Evolutionary conservation across 2,329 filamentous ascomycete species (phyloP), one percentile per base, ranked within the genome.

Genomic region (Parastagonospora avenae): DNA sequence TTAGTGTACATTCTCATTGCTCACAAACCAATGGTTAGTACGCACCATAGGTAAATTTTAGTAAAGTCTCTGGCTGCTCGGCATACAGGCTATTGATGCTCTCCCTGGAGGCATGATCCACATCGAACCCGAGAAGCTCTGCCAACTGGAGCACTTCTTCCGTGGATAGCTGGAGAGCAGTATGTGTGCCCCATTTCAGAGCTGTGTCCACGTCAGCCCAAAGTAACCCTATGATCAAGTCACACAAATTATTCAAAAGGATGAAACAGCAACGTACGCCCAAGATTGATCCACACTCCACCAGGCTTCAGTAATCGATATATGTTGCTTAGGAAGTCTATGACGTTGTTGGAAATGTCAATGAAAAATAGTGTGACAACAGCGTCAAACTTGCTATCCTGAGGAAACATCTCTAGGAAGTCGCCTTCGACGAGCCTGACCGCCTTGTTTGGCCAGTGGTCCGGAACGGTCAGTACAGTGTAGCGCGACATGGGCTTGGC

Each of bases 141-240:
- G 41, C 47, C 33, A 49, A 32, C 32, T 49, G 33, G 39, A 49
- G 47, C 32, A 49, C 41, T 44, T 49, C 47, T 12, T 49, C 47
- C 14, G 47, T 40, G 15, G 41, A 49, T 33, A 49, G 47, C 47
- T 49, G 47, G 32, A 49, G 47, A 40, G 39, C 47, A 27, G 47
- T 49, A 14, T 49, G 47, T 27, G 47, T 49, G 19, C 47, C 47
- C 47, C 47, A 49, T 44, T 49, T 49, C 39, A 49, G 47, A 31
- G 47, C 47, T 49, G 47, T 44, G 44, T 39, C 38, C 47, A 44
- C 27, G 41, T 49, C 40, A 49, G 32, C 35, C 24, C 28, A 16
- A 44, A 15, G n/a, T n/a, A n/a, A n/a, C n/a, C n/a, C n/a, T n/a
- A n/a, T n/a, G n/a, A n/a, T n/a, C n/a, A n/a, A n/a, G n/a, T n/a